Evolutionary conservation across 176 grass and related monocot genomes (phyloP).

Genomic region (Oryza officinalis): DNA sequence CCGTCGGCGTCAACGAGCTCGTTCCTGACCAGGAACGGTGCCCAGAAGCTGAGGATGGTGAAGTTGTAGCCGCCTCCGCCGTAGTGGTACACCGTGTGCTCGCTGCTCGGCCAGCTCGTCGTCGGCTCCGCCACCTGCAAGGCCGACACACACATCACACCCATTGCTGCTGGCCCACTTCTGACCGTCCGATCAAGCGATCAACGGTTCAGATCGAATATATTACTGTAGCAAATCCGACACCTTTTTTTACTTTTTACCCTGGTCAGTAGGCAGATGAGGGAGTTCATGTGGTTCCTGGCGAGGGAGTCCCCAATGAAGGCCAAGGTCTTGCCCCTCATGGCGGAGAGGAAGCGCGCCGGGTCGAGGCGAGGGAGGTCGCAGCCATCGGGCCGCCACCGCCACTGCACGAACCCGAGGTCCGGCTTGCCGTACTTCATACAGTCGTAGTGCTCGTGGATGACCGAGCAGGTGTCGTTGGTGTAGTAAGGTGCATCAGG

Average conservation of each 20-base stretch:
- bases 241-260: neutral
- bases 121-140: conserved; percentile 18
- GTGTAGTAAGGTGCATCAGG: conserved; percentile 58
- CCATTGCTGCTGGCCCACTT: neutral
- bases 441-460: conserved; percentile 75
- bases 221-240: too few relatives aligned
- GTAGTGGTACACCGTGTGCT: conserved; percentile 11
- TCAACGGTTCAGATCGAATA: neutral
- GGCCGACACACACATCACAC: neutral
- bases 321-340: conserved; percentile 47
- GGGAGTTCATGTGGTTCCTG: conserved; percentile 67
- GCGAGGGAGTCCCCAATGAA: conserved; percentile 77
- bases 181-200: neutral
- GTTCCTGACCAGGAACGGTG: conserved; percentile 51
- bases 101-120: conserved; percentile 3
- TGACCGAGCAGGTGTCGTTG: conserved; percentile 49
- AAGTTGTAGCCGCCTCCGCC: conserved; percentile 34
- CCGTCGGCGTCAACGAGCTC: conserved; percentile 16
- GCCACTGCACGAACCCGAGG: conserved; percentile 57
- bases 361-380: conserved; percentile 56
- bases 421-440: conserved; percentile 64
- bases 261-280: conserved; percentile 65
- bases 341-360: conserved; percentile 37
- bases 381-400: conserved; percentile 53
- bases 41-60: conserved; percentile 48